phyloP scores from a whole-genome alignment of 768 basidiomycete species.

The Candolleomyces aberdarensis region DNA sequence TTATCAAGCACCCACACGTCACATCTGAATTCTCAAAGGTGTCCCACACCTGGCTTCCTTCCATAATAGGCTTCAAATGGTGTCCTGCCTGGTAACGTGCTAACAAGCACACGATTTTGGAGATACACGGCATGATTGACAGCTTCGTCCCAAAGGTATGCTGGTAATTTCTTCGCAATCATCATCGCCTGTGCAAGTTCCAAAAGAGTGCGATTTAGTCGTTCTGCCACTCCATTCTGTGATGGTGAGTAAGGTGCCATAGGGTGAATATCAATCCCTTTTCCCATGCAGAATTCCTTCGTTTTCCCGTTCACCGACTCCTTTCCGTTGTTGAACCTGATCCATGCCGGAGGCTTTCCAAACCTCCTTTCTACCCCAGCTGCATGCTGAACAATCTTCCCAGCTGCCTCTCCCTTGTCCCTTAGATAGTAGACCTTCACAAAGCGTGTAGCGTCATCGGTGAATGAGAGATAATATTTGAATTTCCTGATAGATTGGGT shows the following conservation, averaged over 20 bases:
- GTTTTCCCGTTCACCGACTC: conserved; percentile 26
- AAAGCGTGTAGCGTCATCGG: conserved; percentile 16
- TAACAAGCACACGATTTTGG: conserved; percentile 18
- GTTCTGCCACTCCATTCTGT: conserved; percentile 39
- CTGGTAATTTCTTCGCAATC: conserved; percentile 9
- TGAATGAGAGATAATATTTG: conserved; percentile 26
- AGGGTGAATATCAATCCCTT: conserved; percentile 27
- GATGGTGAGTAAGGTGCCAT: conserved; percentile 33
- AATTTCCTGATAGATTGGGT: conserved; percentile 17
- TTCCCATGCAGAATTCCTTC: conserved; percentile 14
- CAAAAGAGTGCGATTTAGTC: conserved; percentile 3
- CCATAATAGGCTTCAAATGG: conserved; percentile 20
- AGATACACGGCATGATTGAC: conserved; percentile 19
- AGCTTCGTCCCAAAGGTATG: conserved; percentile 20
- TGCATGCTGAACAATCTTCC: background rate
- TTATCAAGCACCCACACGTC: conserved; percentile 29
- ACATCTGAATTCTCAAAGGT: conserved; percentile 36
- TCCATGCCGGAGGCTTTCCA: background rate
- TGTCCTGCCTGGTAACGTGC: conserved; percentile 16
- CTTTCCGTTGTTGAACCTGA: conserved; percentile 24
- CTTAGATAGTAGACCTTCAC: conserved; percentile 11
- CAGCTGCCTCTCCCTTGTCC: conserved; percentile 12
- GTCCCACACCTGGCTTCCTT: conserved; percentile 19
- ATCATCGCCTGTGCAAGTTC: conserved; percentile 4
- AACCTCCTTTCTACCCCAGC: background rate